These are phyloP conservation scores for Pistacia vera DNA, from an alignment of 345 rosid genomes.

Conservation along the genomic window DNA sequence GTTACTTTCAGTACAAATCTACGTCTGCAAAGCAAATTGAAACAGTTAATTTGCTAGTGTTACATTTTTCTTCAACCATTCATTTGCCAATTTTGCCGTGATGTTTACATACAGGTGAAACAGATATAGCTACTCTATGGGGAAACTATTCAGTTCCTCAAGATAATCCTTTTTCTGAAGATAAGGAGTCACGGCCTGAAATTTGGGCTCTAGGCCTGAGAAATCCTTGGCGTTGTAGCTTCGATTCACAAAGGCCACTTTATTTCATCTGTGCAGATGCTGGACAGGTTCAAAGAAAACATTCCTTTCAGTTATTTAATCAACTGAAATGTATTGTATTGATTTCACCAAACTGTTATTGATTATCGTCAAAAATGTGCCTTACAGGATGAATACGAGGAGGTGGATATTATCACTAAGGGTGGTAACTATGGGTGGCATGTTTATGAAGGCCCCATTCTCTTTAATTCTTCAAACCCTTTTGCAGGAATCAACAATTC, in stretches of 20 bases:
- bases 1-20: background rate
- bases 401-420: slow-evolving; percentile 51
- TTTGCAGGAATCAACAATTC: slow-evolving; percentile 38
- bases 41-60: too few species aligned
- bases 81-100: background rate
- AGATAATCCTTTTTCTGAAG: slow-evolving; percentile 66
- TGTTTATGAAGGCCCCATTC: slow-evolving; percentile 43
- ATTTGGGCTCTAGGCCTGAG: slow-evolving; percentile 67
- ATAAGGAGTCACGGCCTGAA: slow-evolving; percentile 52
- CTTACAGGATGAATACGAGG: slow-evolving; percentile 54
- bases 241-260: slow-evolving; percentile 66
- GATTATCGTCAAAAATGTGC: background rate
- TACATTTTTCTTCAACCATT: background rate
- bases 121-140: slow-evolving; percentile 59
- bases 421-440: slow-evolving; percentile 67
- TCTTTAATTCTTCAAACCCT: slow-evolving; percentile 31
- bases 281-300: slow-evolving; percentile 59
- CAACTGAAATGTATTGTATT: too few species aligned
- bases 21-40: background rate
- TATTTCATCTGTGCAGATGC: slow-evolving; percentile 77
- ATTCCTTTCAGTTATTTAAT: background rate
- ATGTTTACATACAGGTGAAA: slow-evolving; percentile 34
- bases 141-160: slow-evolving; percentile 76
- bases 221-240: slow-evolving; percentile 86
- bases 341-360: background rate